phyloP scores from a whole-genome alignment of 2,329 filamentous ascomycete species.

The Colletotrichum spaethianum region DNA sequence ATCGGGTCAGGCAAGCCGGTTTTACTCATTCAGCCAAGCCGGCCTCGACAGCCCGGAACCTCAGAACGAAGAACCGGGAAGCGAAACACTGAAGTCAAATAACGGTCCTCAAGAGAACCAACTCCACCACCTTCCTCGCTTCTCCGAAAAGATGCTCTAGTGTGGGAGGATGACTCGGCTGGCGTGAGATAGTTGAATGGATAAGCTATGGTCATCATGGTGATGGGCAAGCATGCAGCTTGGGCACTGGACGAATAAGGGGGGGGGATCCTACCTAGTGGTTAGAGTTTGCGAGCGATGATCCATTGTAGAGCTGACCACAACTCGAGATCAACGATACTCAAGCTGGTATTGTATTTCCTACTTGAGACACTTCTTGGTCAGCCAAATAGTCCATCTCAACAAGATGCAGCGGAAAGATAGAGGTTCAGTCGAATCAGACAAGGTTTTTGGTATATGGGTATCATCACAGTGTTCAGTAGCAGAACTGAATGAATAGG shows the following conservation, averaged over 20 bases:
- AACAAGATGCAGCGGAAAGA: background rate
- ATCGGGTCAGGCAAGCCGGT: constrained; percentile 72
- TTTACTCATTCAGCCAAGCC: constrained; percentile 77
- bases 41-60: constrained; percentile 62
- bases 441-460: constrained; percentile 76
- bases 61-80: constrained; percentile 53
- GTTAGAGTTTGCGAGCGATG: no score
- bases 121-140: constrained; percentile 84
- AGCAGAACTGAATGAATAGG: constrained; percentile 80
- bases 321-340: background rate
- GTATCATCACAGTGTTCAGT: constrained; percentile 78
- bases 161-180: constrained; percentile 82
- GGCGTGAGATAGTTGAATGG: constrained; percentile 80
- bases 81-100: constrained; percentile 72
- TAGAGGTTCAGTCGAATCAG: constrained; percentile 56
- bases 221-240: background rate
- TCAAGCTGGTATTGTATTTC: background rate
- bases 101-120: constrained; percentile 60
- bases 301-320: background rate
- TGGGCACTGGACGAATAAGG: constrained; percentile 27
- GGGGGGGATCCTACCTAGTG: background rate
- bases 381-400: constrained; percentile 1
- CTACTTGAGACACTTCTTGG: background rate
- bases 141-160: constrained; percentile 68
- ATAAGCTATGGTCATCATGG: constrained; percentile 79